A percentile compares a stretch with the other conserved stretches of the same genome.
These are phyloP conservation scores for Myochromella boudieri DNA, from an alignment of 768 basidiomycete species.

Conservation along the genomic window DNA sequence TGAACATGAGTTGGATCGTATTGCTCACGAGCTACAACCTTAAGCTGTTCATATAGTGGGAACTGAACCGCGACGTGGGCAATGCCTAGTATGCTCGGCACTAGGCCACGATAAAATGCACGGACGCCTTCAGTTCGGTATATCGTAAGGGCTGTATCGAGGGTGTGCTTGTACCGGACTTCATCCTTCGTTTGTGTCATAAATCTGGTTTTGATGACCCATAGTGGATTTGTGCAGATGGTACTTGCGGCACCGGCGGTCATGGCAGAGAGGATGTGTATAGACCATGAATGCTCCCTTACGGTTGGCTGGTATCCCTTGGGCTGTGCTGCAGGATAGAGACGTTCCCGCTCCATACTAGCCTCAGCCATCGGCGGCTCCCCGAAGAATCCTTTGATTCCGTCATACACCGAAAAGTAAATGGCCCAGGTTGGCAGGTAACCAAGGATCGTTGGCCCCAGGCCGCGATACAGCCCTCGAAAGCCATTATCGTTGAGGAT, in stretches of 20 bases:
- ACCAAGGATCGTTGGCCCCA: conserved; percentile 94
- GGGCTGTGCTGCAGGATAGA: conserved; percentile 81
- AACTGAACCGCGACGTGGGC: conserved; percentile 97
- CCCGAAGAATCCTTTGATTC: conserved; percentile 84
- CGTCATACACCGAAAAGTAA: conserved; percentile 97
- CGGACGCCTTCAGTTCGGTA: conserved; percentile 83
- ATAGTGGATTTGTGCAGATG: conserved; percentile 91
- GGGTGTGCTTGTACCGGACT: conserved; percentile 81
- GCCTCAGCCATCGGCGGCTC: conserved; percentile 50
- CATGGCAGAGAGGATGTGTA: conserved; percentile 96
- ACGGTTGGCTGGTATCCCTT: conserved; percentile 83
- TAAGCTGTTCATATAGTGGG: conserved; percentile 92
- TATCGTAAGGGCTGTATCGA: conserved; percentile 87
- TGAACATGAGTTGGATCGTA: background rate
- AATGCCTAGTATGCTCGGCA: conserved; percentile 93
- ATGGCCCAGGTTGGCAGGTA: conserved; percentile 99
- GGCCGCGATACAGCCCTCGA: conserved; percentile 92
- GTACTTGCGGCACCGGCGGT: conserved; percentile 92
- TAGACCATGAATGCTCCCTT: conserved; percentile 80
- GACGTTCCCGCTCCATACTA: conserved; percentile 35
- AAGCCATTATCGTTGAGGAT: conserved; percentile 67
- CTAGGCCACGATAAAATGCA: conserved; percentile 92
- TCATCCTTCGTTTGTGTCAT: conserved; percentile 91
- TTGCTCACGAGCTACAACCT: conserved; percentile 78
- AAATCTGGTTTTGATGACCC: conserved; percentile 99